A percentile compares a stretch with the other conserved stretches of the same genome.
These are phyloP conservation scores for sunflower (Helianthus annuus) DNA, from an alignment of 129 eudicot species.

Conservation along the genomic window DNA sequence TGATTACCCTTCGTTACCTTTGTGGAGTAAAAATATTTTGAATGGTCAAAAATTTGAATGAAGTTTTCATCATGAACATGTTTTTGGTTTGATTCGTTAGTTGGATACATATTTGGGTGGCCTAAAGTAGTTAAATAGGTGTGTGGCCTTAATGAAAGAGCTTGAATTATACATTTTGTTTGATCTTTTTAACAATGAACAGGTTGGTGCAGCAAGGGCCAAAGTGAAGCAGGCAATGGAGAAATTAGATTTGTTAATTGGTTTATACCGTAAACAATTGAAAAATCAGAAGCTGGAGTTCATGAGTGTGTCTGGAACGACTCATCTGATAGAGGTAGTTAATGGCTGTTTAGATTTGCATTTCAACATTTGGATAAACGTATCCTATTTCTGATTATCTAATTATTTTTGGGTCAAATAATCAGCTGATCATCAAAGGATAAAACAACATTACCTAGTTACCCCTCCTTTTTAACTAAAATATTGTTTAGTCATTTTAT, in stretches of 20 bases:
- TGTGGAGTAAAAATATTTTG: neutral
- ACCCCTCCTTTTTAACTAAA: too few species aligned
- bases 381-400: neutral
- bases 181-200: neutral
- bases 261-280: constrained; percentile 73
- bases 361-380: neutral
- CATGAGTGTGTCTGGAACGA: constrained; percentile 67
- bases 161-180: neutral
- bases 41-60: neutral
- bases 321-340: constrained; percentile 91
- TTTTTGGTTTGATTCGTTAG: neutral
- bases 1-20: neutral
- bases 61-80: neutral
- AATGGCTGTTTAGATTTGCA: neutral
- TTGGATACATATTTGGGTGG: neutral
- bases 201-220: constrained; percentile 67
- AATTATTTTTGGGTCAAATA: neutral
- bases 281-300: constrained; percentile 59
- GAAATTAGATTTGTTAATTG: constrained; percentile 54
- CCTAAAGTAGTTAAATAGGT: neutral
- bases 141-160: constrained; percentile 1
- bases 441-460: neutral
- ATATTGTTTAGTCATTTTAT: neutral
- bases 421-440: neutral
- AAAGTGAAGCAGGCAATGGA: constrained; percentile 60